Conservation (phyloP, 768 basidiomycete species). For the Candolleomyces aberdarensis region DNA sequence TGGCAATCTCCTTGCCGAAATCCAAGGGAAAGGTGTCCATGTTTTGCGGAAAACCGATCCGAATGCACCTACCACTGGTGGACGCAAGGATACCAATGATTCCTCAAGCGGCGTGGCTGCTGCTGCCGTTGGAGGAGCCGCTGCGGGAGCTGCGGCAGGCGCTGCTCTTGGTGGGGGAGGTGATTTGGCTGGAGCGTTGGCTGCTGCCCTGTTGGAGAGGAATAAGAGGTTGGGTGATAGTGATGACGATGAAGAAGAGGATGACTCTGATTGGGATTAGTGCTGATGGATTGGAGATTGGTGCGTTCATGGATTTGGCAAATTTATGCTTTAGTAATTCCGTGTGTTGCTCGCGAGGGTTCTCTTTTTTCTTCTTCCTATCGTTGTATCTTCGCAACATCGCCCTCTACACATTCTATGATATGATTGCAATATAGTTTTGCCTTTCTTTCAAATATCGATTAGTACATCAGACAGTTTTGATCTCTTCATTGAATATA, state of each 20-base stretch:
- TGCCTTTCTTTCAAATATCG: too few species aligned
- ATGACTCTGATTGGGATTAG: constrained; percentile 39
- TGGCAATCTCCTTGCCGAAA: constrained; percentile 67
- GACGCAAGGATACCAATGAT: constrained; percentile 31
- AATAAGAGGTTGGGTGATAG: constrained; percentile 88
- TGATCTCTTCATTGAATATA: too few species aligned
- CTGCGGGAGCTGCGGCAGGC: constrained; percentile 29
- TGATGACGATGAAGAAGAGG: constrained; percentile 76
- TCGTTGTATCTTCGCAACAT: too few species aligned
- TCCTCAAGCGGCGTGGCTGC: constrained; percentile 30
- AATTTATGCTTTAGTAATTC: too few species aligned
- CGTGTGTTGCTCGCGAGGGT: too few species aligned
- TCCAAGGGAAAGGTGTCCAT: constrained; percentile 77
- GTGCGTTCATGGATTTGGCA: too few species aligned
- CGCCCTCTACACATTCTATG: too few species aligned
- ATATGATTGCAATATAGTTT: too few species aligned
- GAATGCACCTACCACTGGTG: constrained; percentile 30
- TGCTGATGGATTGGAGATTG: background rate
- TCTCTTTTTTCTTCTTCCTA: too few species aligned
- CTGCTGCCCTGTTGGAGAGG: constrained; percentile 75
- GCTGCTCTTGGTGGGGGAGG: constrained; percentile 50
- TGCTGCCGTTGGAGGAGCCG: constrained; percentile 33
- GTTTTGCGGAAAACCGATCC: constrained; percentile 61
- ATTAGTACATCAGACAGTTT: too few species aligned
- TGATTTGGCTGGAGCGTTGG: constrained; percentile 80